A percentile compares a stretch with the other conserved stretches of the same genome.
Evolutionary conservation across 495 filamentous ascomycete species (phyloP).

Genomic region (Venustampulla echinocandica): DNA sequence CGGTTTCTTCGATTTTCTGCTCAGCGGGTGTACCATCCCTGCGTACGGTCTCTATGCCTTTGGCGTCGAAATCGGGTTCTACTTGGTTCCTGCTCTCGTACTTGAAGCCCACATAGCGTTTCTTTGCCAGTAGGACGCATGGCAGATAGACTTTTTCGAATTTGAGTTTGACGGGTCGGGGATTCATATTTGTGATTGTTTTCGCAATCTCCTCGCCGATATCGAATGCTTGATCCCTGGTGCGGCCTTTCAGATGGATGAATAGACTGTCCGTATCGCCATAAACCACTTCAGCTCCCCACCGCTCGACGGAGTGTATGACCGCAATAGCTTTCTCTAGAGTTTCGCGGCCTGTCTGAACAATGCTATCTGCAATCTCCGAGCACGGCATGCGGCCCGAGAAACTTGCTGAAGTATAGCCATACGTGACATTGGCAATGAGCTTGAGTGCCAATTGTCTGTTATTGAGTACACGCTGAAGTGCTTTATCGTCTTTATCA

Average conservation of each 20-base stretch:
- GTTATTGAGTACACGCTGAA: conserved; percentile 88
- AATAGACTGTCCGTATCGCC: conserved; percentile 98
- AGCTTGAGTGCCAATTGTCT: conserved; percentile 92
- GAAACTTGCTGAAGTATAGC: conserved; percentile 92
- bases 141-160: conserved; percentile 98
- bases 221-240: conserved; percentile 77
- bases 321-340: conserved; percentile 88
- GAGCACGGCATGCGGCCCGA: conserved; percentile 96
- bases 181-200: conserved; percentile 81
- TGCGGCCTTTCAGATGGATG: conserved; percentile 79
- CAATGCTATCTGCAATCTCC: conserved; percentile 97
- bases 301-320: conserved; percentile 77
- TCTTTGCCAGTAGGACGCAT: conserved; percentile 89
- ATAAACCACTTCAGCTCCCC: conserved; percentile 95
- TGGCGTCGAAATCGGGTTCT: conserved; percentile 91
- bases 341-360: conserved; percentile 89
- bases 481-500: conserved; percentile 78
- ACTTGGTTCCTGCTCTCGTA: conserved; percentile 73
- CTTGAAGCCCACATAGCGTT: conserved; percentile 96
- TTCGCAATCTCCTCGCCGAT: conserved; percentile 92
- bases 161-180: conserved; percentile 87
- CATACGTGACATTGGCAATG: conserved; percentile 96
- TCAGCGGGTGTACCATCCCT: conserved; percentile 91
- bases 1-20: conserved; percentile 96
- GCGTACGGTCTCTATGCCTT: conserved; percentile 94